These are phyloP conservation scores for Cucumis melo DNA, from an alignment of 306 rosid species.

Conservation along the genomic window DNA sequence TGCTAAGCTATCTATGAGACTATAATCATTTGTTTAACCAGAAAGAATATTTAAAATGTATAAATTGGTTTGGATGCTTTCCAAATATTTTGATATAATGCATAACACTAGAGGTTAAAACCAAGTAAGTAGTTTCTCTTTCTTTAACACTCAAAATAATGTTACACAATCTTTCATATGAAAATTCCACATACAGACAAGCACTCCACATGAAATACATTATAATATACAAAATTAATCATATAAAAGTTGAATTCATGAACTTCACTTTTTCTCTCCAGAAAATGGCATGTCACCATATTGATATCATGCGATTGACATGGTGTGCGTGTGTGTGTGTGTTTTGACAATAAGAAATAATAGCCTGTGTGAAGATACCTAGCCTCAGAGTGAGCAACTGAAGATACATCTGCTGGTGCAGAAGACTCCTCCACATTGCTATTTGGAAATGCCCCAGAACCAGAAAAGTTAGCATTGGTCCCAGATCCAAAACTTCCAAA, in stretches of 20 bases:
- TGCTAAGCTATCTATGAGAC: neutral
- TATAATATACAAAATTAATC: neutral
- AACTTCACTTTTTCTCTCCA: neutral
- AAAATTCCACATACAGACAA: neutral
- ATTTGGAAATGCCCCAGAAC: slow-evolving; percentile 29
- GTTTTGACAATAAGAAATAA: neutral
- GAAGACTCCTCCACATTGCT: slow-evolving; percentile 66
- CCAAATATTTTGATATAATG: neutral
- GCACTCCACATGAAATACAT: neutral
- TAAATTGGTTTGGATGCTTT: neutral
- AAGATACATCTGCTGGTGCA: slow-evolving; percentile 44
- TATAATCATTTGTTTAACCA: neutral
- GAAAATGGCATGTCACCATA: neutral
- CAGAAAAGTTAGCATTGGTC: slow-evolving; percentile 24
- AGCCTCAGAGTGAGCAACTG: slow-evolving; percentile 52
- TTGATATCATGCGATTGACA: neutral
- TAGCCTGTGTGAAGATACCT: slow-evolving; percentile 27
- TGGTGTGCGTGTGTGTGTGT: too few relatives aligned
- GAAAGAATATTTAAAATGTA: neutral
- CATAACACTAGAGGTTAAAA: neutral
- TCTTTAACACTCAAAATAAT: neutral
- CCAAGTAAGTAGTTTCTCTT: neutral
- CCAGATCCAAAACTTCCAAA: slow-evolving; percentile 95
- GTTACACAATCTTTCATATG: neutral
- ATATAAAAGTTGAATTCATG: neutral